phyloP scores from a whole-genome alignment of 202 grass and related monocot genomes.

The Setaria viridis region DNA sequence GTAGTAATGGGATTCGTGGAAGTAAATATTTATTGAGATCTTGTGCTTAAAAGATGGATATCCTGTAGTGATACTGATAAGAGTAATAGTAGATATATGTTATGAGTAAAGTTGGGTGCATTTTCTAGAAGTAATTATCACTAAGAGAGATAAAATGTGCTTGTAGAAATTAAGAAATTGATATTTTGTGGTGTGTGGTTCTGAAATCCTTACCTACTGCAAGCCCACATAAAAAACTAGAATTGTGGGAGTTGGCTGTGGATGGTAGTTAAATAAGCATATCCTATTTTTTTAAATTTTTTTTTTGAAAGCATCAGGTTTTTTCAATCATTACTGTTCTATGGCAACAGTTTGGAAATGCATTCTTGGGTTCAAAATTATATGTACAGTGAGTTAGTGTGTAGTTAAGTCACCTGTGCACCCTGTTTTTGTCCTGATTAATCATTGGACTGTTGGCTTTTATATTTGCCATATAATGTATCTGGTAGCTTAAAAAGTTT shows the following conservation, averaged over 20 bases:
- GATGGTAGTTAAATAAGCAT: not conserved
- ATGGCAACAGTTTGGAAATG: not conserved
- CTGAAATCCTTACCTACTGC: not conserved
- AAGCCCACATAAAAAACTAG: not conserved
- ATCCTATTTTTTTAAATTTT: not conserved
- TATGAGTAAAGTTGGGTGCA: not conserved
- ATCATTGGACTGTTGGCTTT: constrained; percentile 3
- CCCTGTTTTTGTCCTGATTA: constrained; percentile 1
- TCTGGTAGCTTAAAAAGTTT: not conserved
- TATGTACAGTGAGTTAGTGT: not conserved
- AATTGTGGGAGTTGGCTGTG: not conserved
- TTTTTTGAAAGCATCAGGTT: not conserved
- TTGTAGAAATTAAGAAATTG: not conserved
- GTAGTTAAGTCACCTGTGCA: not conserved
- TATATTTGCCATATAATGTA: constrained; percentile 31
- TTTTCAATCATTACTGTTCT: not conserved
- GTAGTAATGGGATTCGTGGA: not conserved
- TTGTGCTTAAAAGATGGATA: not conserved
- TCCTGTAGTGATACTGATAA: not conserved
- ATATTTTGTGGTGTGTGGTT: not conserved
- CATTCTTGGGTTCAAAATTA: not conserved
- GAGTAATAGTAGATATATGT: not conserved
- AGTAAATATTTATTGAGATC: not conserved
- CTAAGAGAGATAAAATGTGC: not conserved
- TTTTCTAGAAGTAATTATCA: not conserved